Conservation (phyloP, 2,329 filamentous ascomycete genomes). For the Paramyrothecium sp. region DNA sequence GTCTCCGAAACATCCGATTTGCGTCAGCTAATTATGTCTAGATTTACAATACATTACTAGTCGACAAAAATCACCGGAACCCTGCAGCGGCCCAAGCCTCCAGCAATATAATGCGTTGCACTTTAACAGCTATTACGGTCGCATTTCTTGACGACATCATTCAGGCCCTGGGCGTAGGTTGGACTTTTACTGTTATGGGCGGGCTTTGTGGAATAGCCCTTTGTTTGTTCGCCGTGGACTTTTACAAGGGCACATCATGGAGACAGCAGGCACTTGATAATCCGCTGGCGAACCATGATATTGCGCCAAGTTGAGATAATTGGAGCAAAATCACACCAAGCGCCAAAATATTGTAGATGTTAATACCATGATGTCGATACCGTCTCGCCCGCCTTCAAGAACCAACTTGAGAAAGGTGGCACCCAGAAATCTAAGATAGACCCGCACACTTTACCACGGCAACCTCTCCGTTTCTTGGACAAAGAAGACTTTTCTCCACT, state of each 20-base stretch:
- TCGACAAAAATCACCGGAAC: slow-evolving; percentile 18
- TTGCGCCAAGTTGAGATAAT: not conserved
- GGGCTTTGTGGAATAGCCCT: slow-evolving; percentile 11
- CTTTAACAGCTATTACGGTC: slow-evolving; percentile 13
- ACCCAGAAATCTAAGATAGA: slow-evolving; percentile 2
- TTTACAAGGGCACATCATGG: slow-evolving; percentile 4
- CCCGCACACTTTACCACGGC: slow-evolving; percentile 14
- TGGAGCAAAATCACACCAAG: too few species aligned
- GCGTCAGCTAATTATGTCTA: not conserved
- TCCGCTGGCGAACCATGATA: not conserved
- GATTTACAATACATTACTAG: slow-evolving; percentile 15
- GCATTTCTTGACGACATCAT: slow-evolving; percentile 17
- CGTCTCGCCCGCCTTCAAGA: too few species aligned
- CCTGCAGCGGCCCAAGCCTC: slow-evolving; percentile 18
- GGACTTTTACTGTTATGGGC: slow-evolving; percentile 19
- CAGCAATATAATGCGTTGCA: slow-evolving; percentile 16
- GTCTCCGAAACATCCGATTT: not conserved
- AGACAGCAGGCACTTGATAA: not conserved
- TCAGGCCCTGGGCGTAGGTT: slow-evolving; percentile 18
- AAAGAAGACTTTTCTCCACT: slow-evolving; percentile 16
- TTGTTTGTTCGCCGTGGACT: slow-evolving; percentile 10
- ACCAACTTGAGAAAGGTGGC: not conserved
- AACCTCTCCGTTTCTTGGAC: slow-evolving; percentile 19
- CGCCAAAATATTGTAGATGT: too few species aligned
- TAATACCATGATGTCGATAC: too few species aligned